A percentile compares a stretch with the other conserved stretches of the same genome.
Evolutionary conservation across 371 early-diverging fungal species (phyloP).

Genomic region (Apophysomyces ossiformis): DNA sequence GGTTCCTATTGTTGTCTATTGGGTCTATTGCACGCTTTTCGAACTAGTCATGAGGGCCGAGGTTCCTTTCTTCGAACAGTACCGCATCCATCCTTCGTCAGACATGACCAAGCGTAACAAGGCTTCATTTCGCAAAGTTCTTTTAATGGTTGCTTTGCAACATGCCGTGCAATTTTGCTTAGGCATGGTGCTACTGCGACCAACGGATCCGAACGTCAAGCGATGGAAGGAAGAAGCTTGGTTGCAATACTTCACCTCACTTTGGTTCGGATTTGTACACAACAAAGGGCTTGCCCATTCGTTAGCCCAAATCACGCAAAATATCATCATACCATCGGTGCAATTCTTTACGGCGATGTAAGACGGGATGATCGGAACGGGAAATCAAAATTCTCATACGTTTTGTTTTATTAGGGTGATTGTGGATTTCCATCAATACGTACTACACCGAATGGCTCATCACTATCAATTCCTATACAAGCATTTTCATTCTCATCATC

Average conservation of each 20-base stretch:
- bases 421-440: constrained; percentile 75
- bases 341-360: constrained; percentile 44
- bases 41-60: constrained; percentile 62
- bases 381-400: constrained; percentile 10
- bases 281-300: not conserved
- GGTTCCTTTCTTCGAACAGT: constrained; percentile 71
- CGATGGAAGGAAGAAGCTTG: constrained; percentile 14
- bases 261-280: not conserved
- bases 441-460: constrained; percentile 79
- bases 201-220: constrained; percentile 23
- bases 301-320: not conserved
- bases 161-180: constrained; percentile 55
- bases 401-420: constrained; percentile 44
- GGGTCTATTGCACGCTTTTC: constrained; percentile 70
- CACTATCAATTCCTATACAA: constrained; percentile 72
- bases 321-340: constrained; percentile 18
- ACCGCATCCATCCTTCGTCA: constrained; percentile 70
- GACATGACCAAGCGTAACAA: constrained; percentile 66
- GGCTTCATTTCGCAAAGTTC: constrained; percentile 59
- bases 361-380: constrained; percentile 8
- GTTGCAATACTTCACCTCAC: not conserved
- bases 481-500: constrained; percentile 78
- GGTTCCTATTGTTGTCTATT: constrained; percentile 70
- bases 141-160: constrained; percentile 61
- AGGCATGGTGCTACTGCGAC: constrained; percentile 33